A percentile compares a stretch with the other conserved stretches of the same genome.
phyloP scores from a whole-genome alignment of 805 yeast species.

The Candida sithepensis region DNA sequence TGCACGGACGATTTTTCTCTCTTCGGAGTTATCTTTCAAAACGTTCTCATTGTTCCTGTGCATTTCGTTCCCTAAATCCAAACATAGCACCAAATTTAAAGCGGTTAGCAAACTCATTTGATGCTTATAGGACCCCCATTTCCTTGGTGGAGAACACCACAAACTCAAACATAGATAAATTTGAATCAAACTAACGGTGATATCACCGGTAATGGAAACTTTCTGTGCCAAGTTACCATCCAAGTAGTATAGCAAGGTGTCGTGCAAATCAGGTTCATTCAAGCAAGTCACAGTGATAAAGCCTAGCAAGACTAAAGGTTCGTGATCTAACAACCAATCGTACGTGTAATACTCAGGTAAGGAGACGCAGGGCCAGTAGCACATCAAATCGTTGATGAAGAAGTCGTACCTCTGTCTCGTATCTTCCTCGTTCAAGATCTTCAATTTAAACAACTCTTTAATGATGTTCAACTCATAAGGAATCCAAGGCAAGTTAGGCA shows the following conservation, averaged over 20 bases:
- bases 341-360: slow-evolving; percentile 37
- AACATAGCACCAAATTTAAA: slow-evolving; percentile 41
- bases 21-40: slow-evolving; percentile 28
- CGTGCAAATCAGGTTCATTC: slow-evolving; percentile 41
- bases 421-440: slow-evolving; percentile 33
- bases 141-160: slow-evolving; percentile 53
- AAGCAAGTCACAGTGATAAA: slow-evolving; percentile 46
- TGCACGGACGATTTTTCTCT: slow-evolving; percentile 37
- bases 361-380: slow-evolving; percentile 47
- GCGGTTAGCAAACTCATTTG: slow-evolving; percentile 47
- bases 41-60: slow-evolving; percentile 25
- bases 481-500: slow-evolving; percentile 34
- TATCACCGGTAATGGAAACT: slow-evolving; percentile 41
- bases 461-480: slow-evolving; percentile 35
- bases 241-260: slow-evolving; percentile 39
- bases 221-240: slow-evolving; percentile 43
- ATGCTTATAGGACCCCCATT: slow-evolving; percentile 50
- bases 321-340: slow-evolving; percentile 37
- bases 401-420: slow-evolving; percentile 32
- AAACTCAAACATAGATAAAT: slow-evolving; percentile 42
- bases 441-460: slow-evolving; percentile 36
- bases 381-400: slow-evolving; percentile 37
- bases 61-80: slow-evolving; percentile 42
- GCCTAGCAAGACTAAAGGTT: slow-evolving; percentile 41
- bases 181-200: slow-evolving; percentile 39